A percentile compares a stretch with the other conserved stretches of the same genome.
phyloP scores from a whole-genome alignment of 2,329 filamentous ascomycete species.

The Tolypocladium guangdongense region DNA sequence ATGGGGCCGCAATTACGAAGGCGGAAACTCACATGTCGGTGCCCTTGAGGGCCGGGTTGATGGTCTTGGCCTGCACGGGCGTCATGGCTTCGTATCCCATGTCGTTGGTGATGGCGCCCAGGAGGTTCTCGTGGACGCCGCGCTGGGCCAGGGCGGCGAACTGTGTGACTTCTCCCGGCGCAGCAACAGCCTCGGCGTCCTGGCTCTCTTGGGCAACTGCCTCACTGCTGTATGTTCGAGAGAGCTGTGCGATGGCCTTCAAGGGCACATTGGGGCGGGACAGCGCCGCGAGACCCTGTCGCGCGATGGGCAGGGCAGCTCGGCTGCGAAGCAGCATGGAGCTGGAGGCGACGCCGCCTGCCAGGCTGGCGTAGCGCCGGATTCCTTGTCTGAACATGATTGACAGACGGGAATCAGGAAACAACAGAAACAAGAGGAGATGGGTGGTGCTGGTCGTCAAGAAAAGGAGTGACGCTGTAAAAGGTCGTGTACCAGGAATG shows the following conservation, averaged over 20 bases:
- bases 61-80: conserved; percentile 77
- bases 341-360: conserved; percentile 18
- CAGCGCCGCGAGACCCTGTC: conserved; percentile 9
- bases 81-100: conserved; percentile 84
- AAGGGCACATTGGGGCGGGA: conserved; percentile 8
- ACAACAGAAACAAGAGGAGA: not conserved
- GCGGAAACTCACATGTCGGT: conserved; percentile 62
- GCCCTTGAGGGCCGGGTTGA: conserved; percentile 68
- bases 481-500: not conserved
- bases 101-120: conserved; percentile 55
- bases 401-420: not conserved
- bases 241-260: conserved; percentile 12
- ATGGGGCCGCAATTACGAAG: not conserved
- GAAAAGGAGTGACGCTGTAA: not conserved
- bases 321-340: conserved; percentile 18
- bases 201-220: conserved; percentile 16
- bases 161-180: conserved; percentile 18
- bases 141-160: conserved; percentile 34
- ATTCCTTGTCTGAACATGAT: conserved; percentile 26
- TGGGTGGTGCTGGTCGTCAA: not conserved
- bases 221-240: conserved; percentile 29
- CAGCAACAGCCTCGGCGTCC: not conserved
- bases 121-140: conserved; percentile 52
- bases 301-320: conserved; percentile 13
- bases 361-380: conserved; percentile 26